Evolutionary conservation across 2,329 filamentous ascomycete genomes (phyloP).

Genomic region (Endothia cerciana): DNA sequence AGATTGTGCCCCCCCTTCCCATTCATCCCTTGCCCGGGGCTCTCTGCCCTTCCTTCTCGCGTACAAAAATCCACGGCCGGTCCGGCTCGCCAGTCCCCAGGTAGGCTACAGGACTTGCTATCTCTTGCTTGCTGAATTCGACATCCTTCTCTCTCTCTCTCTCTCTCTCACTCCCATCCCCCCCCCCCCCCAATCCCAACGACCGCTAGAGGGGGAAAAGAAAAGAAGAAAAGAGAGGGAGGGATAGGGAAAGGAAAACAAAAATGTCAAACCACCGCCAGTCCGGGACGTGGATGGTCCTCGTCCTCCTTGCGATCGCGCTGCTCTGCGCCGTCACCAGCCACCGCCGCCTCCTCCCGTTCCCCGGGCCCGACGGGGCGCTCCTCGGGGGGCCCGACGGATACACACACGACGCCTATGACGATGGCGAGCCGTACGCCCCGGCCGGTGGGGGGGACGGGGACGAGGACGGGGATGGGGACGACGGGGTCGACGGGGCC

Average conservation of each 20-base stretch:
- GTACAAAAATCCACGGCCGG: neutral
- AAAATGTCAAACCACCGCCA: slow-evolving; percentile 2
- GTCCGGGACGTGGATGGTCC: slow-evolving; percentile 1
- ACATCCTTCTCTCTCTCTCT: neutral
- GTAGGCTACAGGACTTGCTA: too few species aligned
- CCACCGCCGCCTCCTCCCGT: slow-evolving; percentile 16
- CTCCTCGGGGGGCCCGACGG: neutral
- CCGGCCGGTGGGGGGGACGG: neutral
- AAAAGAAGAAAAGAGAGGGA: neutral
- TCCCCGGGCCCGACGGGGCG: slow-evolving; percentile 1
- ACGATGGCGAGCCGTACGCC: neutral
- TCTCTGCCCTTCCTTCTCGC: neutral
- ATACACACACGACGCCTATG: neutral
- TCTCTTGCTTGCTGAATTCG: too few species aligned
- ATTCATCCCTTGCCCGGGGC: neutral
- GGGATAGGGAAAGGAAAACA: neutral
- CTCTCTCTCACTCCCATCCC: too few species aligned
- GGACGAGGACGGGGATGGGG: neutral
- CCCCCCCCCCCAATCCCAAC: neutral
- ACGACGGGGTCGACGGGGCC: too few species aligned
- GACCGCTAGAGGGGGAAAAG: neutral
- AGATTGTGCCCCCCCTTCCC: neutral
- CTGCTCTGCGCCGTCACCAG: slow-evolving; percentile 18
- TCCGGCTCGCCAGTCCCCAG: neutral
- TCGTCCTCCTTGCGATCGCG: slow-evolving; percentile 9